Evolutionary conservation across 1,284 basidiomycete genomes (phyloP).

Genomic region (Tilletia caries): DNA sequence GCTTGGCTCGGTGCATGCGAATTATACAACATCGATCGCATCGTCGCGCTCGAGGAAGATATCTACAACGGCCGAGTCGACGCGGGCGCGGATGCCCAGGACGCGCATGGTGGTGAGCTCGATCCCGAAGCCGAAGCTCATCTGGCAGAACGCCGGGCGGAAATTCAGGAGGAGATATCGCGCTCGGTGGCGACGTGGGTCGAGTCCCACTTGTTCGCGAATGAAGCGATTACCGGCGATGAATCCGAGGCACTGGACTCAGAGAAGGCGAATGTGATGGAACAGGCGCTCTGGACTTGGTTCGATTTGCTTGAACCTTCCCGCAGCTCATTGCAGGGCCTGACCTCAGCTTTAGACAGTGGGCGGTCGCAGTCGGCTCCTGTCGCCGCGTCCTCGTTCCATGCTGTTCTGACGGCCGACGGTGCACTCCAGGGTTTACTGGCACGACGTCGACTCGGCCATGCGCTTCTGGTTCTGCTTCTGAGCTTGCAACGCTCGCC

Average conservation of each 20-base stretch:
- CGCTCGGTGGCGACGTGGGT: background rate
- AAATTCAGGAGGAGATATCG: background rate
- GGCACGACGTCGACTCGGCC: conserved; percentile 1
- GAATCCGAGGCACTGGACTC: background rate
- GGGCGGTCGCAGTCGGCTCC: background rate
- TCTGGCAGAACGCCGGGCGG: background rate
- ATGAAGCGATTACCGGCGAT: background rate
- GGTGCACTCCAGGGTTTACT: background rate
- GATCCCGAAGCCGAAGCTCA: background rate
- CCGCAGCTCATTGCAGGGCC: background rate
- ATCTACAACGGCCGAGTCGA: background rate
- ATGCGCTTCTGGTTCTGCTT: background rate
- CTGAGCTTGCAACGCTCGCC: conserved; percentile 4
- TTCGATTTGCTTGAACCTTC: background rate
- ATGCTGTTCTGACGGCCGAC: background rate
- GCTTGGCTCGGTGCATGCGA: conserved; percentile 2
- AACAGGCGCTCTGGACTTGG: conserved; percentile 11
- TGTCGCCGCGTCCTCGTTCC: background rate
- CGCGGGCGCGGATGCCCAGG: background rate
- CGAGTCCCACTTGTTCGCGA: background rate
- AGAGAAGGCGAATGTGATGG: background rate
- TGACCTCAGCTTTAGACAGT: background rate
- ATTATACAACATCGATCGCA: background rate
- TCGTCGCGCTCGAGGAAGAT: background rate
- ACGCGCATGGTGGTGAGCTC: background rate